Evolutionary conservation across 192 early-diverging fungal species (phyloP).

Genomic region (Ramicandelaber brevisporus): DNA sequence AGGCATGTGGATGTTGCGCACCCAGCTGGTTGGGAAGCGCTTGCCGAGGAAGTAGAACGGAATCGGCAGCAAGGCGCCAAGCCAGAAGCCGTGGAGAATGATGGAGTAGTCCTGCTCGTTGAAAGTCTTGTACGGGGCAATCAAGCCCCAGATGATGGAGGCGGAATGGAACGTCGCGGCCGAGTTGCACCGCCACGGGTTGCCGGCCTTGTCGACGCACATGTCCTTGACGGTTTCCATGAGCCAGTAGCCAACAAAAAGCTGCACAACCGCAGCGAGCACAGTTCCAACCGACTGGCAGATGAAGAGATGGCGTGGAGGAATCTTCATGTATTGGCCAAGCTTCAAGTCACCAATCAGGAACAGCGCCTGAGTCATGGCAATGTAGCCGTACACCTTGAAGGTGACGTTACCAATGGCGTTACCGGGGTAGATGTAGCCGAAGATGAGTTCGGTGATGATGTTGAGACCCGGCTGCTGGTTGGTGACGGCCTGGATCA

Average conservation of each 20-base stretch:
- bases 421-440: conserved; percentile 50
- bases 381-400: conserved; percentile 60
- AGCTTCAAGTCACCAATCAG: conserved; percentile 48
- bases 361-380: conserved; percentile 42
- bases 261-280: conserved; percentile 34
- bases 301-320: conserved; percentile 51
- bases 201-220: conserved; percentile 23
- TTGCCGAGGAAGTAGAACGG: conserved; percentile 36
- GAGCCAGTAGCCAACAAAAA: conserved; percentile 34
- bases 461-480: conserved; percentile 50
- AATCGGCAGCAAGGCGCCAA: conserved; percentile 41
- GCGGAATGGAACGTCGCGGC: conserved; percentile 35
- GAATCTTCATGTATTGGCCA: conserved; percentile 60
- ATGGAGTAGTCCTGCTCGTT: conserved; percentile 29
- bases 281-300: conserved; percentile 48
- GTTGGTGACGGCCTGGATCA: conserved; percentile 61
- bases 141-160: conserved; percentile 55
- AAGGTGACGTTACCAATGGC: conserved; percentile 62
- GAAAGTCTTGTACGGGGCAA: conserved; percentile 45
- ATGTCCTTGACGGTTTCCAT: conserved; percentile 27
- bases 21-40: conserved; percentile 34
- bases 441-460: conserved; percentile 59
- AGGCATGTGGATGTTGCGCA: conserved; percentile 40
- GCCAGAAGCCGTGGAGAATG: conserved; percentile 24
- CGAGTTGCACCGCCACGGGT: conserved; percentile 40